Conservation (phyloP, 108 stramenopile species). For the Skeletonema costatum region DNA sequence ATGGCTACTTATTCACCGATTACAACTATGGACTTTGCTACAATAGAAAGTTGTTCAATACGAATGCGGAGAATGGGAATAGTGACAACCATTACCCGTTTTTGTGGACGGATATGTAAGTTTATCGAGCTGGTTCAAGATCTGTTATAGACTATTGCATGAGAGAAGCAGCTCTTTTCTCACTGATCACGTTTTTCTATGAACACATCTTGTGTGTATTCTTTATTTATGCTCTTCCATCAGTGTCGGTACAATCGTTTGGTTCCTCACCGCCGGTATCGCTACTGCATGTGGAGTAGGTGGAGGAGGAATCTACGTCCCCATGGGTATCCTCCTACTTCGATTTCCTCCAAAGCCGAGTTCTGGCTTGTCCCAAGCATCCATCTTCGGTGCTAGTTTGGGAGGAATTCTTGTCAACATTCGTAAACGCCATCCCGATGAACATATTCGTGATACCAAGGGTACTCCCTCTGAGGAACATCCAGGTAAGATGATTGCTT, state of each 20-base stretch:
- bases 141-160: not conserved
- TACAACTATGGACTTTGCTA: slow-evolving; percentile 46
- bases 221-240: not conserved
- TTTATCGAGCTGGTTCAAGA: not conserved
- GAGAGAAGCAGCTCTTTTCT: not conserved
- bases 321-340: slow-evolving; percentile 66
- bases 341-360: slow-evolving; percentile 65
- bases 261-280: slow-evolving; percentile 61
- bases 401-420: slow-evolving; percentile 65
- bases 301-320: slow-evolving; percentile 78
- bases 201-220: not conserved
- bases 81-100: slow-evolving; percentile 54
- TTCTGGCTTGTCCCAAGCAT: slow-evolving; percentile 64
- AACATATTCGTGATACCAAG: slow-evolving; percentile 30
- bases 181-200: not conserved
- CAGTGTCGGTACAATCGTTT: slow-evolving; percentile 60
- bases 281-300: slow-evolving; percentile 76
- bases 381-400: slow-evolving; percentile 68
- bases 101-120: slow-evolving; percentile 63
- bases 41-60: slow-evolving; percentile 56
- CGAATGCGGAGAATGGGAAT: slow-evolving; percentile 29
- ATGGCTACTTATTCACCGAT: slow-evolving; percentile 50
- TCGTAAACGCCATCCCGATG: slow-evolving; percentile 55
- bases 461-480: slow-evolving; percentile 5
- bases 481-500: slow-evolving; percentile 22